Conservation (phyloP, 495 filamentous ascomycete genomes). For the Talaromyces thailandensis region DNA sequence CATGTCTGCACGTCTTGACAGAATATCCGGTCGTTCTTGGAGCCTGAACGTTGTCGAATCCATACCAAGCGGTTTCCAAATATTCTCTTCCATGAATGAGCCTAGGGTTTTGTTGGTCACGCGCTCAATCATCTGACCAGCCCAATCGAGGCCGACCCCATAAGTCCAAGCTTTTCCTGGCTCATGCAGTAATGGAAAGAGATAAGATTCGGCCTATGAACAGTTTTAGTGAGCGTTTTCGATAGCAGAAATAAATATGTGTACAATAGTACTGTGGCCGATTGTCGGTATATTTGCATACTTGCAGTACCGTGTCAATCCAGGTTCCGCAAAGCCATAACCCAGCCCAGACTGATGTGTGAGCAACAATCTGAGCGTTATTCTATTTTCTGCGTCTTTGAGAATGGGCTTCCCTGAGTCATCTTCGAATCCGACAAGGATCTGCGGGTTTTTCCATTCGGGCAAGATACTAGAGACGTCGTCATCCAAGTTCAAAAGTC, state of each 20-base stretch:
- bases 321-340: background rate
- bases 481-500: slow-evolving; percentile 37
- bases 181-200: slow-evolving; percentile 39
- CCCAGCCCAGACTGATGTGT: slow-evolving; percentile 34
- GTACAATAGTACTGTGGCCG: background rate
- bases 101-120: background rate
- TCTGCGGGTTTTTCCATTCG: slow-evolving; percentile 34
- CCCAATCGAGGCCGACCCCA: slow-evolving; percentile 49
- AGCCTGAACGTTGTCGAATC: background rate
- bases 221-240: too few species aligned
- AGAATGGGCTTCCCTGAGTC: slow-evolving; percentile 9
- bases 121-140: slow-evolving; percentile 22
- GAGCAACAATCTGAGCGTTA: slow-evolving; percentile 41
- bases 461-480: slow-evolving; percentile 32
- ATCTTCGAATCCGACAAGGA: slow-evolving; percentile 24
- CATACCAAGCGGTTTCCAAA: slow-evolving; percentile 3
- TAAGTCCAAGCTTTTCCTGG: slow-evolving; percentile 45
- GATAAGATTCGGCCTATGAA: background rate
- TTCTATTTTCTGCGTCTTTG: background rate
- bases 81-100: background rate
- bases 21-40: background rate
- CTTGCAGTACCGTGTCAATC: background rate
- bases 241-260: too few species aligned
- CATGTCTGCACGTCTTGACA: background rate
- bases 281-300: background rate